These are phyloP conservation scores for Rhododendron griersonianum DNA, from an alignment of 148 eudicot species.

Conservation along the genomic window DNA sequence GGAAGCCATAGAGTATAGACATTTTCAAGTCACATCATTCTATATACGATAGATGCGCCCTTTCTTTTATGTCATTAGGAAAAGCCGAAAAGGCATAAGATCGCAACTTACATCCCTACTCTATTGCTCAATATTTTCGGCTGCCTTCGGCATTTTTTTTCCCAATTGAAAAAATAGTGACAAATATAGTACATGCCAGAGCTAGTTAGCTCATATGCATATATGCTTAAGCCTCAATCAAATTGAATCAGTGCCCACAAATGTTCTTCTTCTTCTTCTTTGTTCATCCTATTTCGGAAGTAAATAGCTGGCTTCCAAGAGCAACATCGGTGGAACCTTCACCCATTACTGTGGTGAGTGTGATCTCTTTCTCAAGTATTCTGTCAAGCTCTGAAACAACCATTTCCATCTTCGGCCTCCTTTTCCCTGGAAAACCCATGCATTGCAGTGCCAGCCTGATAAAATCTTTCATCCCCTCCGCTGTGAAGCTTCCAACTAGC, in stretches of 20 bases:
- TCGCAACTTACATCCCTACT: not conserved
- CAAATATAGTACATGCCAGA: not conserved
- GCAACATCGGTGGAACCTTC: conserved; percentile 34
- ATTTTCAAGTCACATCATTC: not conserved
- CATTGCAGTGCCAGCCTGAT: conserved; percentile 34
- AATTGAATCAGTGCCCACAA: not conserved
- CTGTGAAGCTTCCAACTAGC: conserved; percentile 36
- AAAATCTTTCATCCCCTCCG: conserved; percentile 38
- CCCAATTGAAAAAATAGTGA: not conserved
- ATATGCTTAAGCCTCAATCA: not conserved
- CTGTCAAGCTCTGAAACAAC: conserved; percentile 35
- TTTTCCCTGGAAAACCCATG: conserved; percentile 31
- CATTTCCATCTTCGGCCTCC: conserved; percentile 39
- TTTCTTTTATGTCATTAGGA: not conserved
- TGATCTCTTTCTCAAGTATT: conserved; percentile 40
- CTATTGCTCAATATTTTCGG: not conserved
- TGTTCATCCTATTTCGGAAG: not conserved
- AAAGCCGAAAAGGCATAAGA: not conserved
- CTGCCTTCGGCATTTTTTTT: not conserved
- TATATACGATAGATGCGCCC: not conserved
- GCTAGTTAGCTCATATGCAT: not conserved
- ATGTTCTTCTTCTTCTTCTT: not conserved
- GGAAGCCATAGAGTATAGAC: not conserved
- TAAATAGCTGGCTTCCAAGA: conserved; percentile 40
- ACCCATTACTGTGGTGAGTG: conserved; percentile 33